Base-by-base conservation (phyloP, 768 basidiomycete species). In the Guyanaporus albipodus region DNA sequence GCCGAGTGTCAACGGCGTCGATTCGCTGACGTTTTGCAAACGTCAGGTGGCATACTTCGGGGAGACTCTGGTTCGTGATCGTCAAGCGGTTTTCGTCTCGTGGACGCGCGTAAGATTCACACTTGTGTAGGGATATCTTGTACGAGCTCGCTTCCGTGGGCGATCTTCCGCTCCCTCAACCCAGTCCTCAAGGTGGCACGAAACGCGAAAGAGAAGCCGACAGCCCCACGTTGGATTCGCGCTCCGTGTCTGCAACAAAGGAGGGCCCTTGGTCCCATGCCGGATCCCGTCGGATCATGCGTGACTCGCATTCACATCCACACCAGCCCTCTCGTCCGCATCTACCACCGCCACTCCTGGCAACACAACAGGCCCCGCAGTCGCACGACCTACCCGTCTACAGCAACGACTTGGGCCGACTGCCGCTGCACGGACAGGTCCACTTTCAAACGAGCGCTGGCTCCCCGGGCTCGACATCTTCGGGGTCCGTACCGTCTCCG, bases 81-180 rank as follows among this genome's bases (percentile, higher is more conserved):
- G 32, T 38, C 21, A 8, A 12, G 8, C 2, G 12, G 17, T 23
- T 32, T 8, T n/a, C n/a, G 18, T 24, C 24, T 33, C n/a, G 32
- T 22, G 23, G n/a, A 19, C 15, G 8, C 19, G 19, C 12, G 17
- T 17, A 29, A n/a, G 2, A n/a, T 41, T 22, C 1, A 12, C 21
- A 1, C 5, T 34, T 41, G 10, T 10, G 8, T 49, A 86, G 85
- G 84, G 84, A 87, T 55, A 76, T 88, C 33, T 65, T 87, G 17
- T 86, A 79, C 52, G 84, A 88, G 53, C 70, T 88, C 1, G 83
- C 85, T 4, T 81, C 75, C 0, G 83, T 81, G 4, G 84, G 85
- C 2, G 83, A 87, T 19, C 70, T 87, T 0, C 85, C 84, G 0
- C 70, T 87, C 6, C 85, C 85, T 2, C 72, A 76, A 39, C 58